Base-by-base conservation (phyloP, 2,329 filamentous ascomycete genomes). In the Aspergillus jensenii region DNA sequence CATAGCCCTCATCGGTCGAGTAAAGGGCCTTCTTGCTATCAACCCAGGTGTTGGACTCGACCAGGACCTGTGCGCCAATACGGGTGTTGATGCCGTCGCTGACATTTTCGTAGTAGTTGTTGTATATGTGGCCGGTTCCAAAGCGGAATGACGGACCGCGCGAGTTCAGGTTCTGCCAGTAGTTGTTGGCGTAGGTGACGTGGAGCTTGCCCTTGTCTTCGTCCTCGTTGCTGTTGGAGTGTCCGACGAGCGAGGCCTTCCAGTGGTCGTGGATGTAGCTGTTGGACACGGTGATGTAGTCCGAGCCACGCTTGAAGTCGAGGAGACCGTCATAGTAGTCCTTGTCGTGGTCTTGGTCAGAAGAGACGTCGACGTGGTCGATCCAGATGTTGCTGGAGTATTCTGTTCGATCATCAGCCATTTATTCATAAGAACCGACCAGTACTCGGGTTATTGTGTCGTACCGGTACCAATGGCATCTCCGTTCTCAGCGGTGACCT, bases 311-410 rank as follows among this genome's bases (percentile, higher is more conserved):
- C 50, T 82, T 87, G 51, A 85, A 49, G 65, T 90, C 87, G 47
- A 86, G 74, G 2, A 90, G 81, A 33, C 87, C 87, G 56, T 90
- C 87, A 68, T 87, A 89, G 76, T 83, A 87, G 76, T 90, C 86
- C 76, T 90, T 90, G 77, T 81, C 84, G 68, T 84, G 78, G 65
- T 81, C 76, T 35, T 70, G 68, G 74, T 88, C 82, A 23, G 83
- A 85, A 4, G 82, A 85, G 21, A 90, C 78, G 62, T 90, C 87
- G 69, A 81, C 79, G 76, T 89, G 87, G 75, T 90, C 87, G 50
- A 90, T 76, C 87, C 87, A 90, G 67, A 86, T 78, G 62, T 87
- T 86, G 63, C 52, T 69, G 11, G 68, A 65, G 51, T 68, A 62
- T 48, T 71, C 69, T 71, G 27, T 6, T 40, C 3, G 5, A 23